Conservation (phyloP, 257 asterid species). For the Nicotiana attenuata region DNA sequence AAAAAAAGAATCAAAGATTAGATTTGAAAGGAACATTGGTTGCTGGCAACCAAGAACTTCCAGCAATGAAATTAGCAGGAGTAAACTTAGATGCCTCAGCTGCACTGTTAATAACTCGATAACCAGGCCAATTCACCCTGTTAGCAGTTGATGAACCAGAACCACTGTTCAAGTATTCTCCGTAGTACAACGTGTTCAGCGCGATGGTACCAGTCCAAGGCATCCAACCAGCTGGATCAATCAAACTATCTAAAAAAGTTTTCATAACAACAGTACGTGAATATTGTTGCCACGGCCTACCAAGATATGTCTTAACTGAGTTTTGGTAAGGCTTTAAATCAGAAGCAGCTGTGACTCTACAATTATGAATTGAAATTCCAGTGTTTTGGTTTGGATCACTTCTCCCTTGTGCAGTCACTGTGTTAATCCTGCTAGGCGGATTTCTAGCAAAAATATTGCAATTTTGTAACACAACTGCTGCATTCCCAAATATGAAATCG, state of each 20-base stretch:
- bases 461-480: slow-evolving; percentile 73
- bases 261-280: slow-evolving; percentile 69
- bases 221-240: slow-evolving; percentile 73
- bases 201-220: slow-evolving; percentile 86
- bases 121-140: slow-evolving; percentile 78
- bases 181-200: slow-evolving; percentile 58
- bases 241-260: slow-evolving; percentile 45
- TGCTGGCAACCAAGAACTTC: slow-evolving; percentile 61
- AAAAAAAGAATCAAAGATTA: slow-evolving; percentile 31
- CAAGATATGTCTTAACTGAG: slow-evolving; percentile 69
- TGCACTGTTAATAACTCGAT: slow-evolving; percentile 59
- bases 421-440: slow-evolving; percentile 61
- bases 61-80: slow-evolving; percentile 64
- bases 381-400: slow-evolving; percentile 78
- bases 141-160: slow-evolving; percentile 60
- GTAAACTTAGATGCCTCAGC: slow-evolving; percentile 59
- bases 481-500: slow-evolving; percentile 82
- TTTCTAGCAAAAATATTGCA: slow-evolving; percentile 60
- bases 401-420: slow-evolving; percentile 86
- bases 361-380: slow-evolving; percentile 65
- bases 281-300: slow-evolving; percentile 81
- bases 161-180: slow-evolving; percentile 78
- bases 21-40: slow-evolving; percentile 71
- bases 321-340: slow-evolving; percentile 46
- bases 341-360: slow-evolving; percentile 49